phyloP scores from a whole-genome alignment of 2,329 filamentous ascomycete genomes.

The Penicillium thymicola region DNA sequence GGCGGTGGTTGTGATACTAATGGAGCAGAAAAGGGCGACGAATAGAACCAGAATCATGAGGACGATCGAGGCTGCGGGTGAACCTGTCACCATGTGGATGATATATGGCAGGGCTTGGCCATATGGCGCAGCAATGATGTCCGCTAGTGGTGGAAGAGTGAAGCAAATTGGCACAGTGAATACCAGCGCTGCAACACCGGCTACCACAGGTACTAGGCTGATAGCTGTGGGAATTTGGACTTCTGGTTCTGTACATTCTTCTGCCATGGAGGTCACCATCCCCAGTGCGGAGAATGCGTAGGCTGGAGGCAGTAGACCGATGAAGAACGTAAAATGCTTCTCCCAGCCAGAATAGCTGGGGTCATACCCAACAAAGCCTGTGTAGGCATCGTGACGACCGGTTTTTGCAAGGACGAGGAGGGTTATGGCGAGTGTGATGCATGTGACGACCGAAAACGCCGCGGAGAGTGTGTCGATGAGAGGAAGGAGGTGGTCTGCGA shows the following conservation, averaged over 20 bases:
- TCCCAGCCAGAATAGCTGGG: slow-evolving; percentile 52
- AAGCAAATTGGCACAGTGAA: slow-evolving; percentile 43
- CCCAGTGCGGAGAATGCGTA: slow-evolving; percentile 60
- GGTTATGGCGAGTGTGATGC: slow-evolving; percentile 55
- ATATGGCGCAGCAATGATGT: too few species aligned
- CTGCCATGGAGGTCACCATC: slow-evolving; percentile 62
- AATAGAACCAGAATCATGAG: slow-evolving; percentile 44
- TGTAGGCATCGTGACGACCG: slow-evolving; percentile 45
- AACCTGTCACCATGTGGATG: too few species aligned
- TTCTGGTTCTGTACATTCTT: slow-evolving; percentile 55
- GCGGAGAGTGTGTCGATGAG: slow-evolving; percentile 56
- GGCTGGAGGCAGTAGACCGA: slow-evolving; percentile 58
- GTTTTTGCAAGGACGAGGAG: slow-evolving; percentile 54
- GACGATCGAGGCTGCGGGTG: too few species aligned
- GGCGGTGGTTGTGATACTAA: slow-evolving; percentile 53
- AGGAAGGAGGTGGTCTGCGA: slow-evolving; percentile 66
- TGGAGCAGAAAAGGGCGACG: slow-evolving; percentile 53
- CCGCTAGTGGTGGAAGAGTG: too few species aligned
- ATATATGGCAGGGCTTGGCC: too few species aligned
- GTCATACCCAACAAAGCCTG: background rate
- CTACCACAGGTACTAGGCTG: slow-evolving; percentile 49
- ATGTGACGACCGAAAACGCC: slow-evolving; percentile 46
- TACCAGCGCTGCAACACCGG: slow-evolving; percentile 51
- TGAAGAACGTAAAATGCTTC: slow-evolving; percentile 58
- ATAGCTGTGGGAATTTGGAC: slow-evolving; percentile 52